These are phyloP conservation scores for Solanum chmielewskii DNA, from an alignment of 257 asterid species.

Conservation along the genomic window DNA sequence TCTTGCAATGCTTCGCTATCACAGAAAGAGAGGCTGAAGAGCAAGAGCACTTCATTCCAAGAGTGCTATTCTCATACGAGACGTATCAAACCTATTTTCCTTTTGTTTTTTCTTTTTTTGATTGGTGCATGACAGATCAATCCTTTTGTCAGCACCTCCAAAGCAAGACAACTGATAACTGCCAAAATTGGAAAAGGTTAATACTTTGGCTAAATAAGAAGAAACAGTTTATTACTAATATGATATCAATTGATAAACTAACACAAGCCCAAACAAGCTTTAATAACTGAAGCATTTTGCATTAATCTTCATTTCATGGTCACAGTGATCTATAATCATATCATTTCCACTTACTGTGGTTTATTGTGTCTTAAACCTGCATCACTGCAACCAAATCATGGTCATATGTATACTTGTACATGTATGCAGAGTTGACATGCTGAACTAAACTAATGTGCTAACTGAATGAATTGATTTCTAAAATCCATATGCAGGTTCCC, in stretches of 20 bases:
- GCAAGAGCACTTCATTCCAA: background rate
- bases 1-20: background rate
- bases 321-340: background rate
- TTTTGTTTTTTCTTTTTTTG: background rate
- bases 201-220: background rate
- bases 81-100: background rate
- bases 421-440: background rate
- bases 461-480: background rate
- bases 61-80: background rate
- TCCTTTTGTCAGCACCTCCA: background rate
- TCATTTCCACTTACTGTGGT: background rate
- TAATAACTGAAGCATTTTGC: background rate
- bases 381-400: background rate
- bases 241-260: background rate
- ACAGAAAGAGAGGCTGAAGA: background rate
- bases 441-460: background rate
- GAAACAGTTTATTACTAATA: background rate
- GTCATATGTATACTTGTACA: background rate
- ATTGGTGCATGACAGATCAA: background rate
- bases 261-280: background rate
- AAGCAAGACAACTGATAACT: background rate
- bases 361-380: background rate
- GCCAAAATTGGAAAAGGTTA: background rate
- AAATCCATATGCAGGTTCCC: background rate
- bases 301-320: background rate